Evolutionary conservation across 116 monocot species (phyloP).

Genomic region (Iris pallida): DNA sequence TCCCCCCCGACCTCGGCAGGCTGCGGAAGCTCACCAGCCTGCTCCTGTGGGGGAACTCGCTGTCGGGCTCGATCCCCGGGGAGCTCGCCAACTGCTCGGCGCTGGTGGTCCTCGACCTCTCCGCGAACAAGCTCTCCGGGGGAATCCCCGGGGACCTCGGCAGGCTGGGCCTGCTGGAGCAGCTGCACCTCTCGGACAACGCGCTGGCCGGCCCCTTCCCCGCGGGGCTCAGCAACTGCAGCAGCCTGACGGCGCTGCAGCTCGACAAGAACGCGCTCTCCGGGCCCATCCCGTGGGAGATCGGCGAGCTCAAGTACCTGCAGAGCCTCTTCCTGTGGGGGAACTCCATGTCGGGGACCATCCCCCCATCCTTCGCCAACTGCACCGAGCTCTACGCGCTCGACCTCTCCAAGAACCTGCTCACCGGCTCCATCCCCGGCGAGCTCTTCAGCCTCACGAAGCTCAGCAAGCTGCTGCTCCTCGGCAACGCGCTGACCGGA

Average conservation of each 20-base stretch:
- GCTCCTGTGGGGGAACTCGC: conserved; percentile 77
- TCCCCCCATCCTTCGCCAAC: conserved; percentile 58
- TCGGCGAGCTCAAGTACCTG: conserved; percentile 51
- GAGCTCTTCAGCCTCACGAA: conserved; percentile 66
- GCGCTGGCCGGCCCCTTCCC: conserved; percentile 52
- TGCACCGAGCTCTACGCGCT: conserved; percentile 72
- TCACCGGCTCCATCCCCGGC: conserved; percentile 58
- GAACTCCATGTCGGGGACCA: conserved; percentile 57
- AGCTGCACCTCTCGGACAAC: conserved; percentile 88
- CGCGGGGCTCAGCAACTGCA: conserved; percentile 57
- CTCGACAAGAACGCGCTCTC: conserved; percentile 75
- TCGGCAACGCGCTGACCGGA: conserved; percentile 65
- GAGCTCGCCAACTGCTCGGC: conserved; percentile 71
- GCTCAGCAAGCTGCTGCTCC: conserved; percentile 77
- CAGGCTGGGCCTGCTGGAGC: conserved; percentile 48
- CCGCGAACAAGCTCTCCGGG: conserved; percentile 64
- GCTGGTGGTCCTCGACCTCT: conserved; percentile 75
- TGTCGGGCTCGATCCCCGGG: conserved; percentile 53
- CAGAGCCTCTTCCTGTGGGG: conserved; percentile 84
- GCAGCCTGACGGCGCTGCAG: conserved; percentile 75
- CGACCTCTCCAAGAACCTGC: conserved; percentile 71
- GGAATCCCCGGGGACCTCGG: conserved; percentile 64
- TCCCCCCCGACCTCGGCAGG: conserved; percentile 64
- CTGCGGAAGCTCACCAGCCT: conserved; percentile 77
- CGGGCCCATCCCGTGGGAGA: conserved; percentile 46